Base-by-base conservation (phyloP, 2,329 filamentous ascomycete species). In the Leptoxyphium fumago region DNA sequence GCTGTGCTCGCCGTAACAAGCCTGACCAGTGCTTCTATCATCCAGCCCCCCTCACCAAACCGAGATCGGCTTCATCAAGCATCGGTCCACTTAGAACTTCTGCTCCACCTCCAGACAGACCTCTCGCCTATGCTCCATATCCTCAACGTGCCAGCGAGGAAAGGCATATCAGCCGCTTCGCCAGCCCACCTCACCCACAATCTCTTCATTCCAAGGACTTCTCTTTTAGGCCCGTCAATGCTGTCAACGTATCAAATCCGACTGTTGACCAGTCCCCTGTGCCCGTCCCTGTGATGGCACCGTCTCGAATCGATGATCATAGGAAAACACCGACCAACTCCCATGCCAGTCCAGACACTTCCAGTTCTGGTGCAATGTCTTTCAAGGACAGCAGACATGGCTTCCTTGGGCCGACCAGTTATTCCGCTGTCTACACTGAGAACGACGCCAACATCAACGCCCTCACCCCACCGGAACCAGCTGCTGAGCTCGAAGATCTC, bases 31-130 rank as follows among this genome's bases (percentile, higher is more conserved):
- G 51, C 44, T 48, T 45, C 38, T 55, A 55, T 40, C 52, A 55
- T 42, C 52, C 52, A 29, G 52, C 52, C 11, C 52, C 52, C 6
- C 41, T 55, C 46, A 53, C 52, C 4, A 50, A 42, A 26, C 13
- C 21, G 21, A 26, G 21, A 26, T 26, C 21, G 21, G 3, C 21
- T 26, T 26, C 21, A 26, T 26, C 21, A 26, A 26, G 21, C 21
- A 7, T 26, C 21, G 21, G 21, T 26, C 21, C 21, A 26, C 21
- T 4, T 26, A 26, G 21, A 26, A 26, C 21, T 26, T 26, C 21
- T 26, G 21, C 21, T 7, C 21, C 21, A 26, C 21, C 21, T 26
- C 21, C 21, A 26, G 21, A 26, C 7, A 26, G 21, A 26, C 21
- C 21, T 3, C 21, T 26, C 21, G 21, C 21, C 3, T 26, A 26